Percentiles rank a stretch among this genome's conserved stretches.
Conservation (phyloP, 108 stramenopile genomes). For the Cyclostephanos invisitatus region DNA sequence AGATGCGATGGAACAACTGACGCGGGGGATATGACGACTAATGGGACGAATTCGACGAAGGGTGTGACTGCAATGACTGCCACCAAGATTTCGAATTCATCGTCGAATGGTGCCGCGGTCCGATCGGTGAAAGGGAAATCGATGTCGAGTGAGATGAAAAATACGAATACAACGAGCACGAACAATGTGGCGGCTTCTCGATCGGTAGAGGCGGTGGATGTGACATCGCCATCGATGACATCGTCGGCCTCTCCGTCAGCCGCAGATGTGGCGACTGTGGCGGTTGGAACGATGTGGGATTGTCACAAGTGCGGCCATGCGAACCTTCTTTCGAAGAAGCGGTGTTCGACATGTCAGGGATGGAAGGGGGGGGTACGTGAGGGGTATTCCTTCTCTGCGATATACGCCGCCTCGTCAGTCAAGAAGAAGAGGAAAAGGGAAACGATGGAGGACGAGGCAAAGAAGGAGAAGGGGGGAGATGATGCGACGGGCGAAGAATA, state of each 20-base stretch:
- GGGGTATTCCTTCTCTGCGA: background rate
- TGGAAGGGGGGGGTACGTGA: slow-evolving; percentile 4
- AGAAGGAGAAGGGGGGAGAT: background rate
- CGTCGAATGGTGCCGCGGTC: no score
- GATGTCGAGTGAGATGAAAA: no score
- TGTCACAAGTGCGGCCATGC: background rate
- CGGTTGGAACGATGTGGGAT: background rate
- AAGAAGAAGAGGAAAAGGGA: background rate
- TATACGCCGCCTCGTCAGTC: background rate
- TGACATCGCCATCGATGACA: background rate
- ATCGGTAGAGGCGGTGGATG: background rate
- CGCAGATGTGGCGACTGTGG: background rate
- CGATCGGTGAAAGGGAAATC: no score
- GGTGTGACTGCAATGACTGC: no score
- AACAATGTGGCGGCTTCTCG: no score
- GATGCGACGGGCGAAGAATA: background rate
- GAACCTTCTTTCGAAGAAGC: background rate
- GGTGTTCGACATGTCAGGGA: background rate
- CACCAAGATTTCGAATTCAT: no score
- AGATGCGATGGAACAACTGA: no score
- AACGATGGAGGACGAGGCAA: background rate
- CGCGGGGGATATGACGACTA: no score
- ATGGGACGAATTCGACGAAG: no score
- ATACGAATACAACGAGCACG: no score
- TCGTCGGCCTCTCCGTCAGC: background rate